A percentile compares a stretch with the other conserved stretches of the same genome.
Conservation (phyloP, 257 asterid genomes). For the Scutellaria barbata region DNA sequence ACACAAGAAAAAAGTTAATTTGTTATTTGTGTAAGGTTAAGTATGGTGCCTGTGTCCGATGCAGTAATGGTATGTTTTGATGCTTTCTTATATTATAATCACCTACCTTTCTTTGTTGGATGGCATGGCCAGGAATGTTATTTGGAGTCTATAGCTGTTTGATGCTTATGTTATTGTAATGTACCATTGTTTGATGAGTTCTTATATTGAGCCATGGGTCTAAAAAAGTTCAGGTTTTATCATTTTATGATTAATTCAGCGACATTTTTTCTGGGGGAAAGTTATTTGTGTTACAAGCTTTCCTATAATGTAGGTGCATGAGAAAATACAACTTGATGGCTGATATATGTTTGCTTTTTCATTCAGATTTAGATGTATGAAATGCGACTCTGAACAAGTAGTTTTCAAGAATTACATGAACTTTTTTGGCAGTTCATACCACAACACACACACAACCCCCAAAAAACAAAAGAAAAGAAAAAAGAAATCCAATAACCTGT, state of each 20-base stretch:
- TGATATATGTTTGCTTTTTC: neutral
- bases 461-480: neutral
- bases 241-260: constrained; percentile 26
- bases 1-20: constrained; percentile 70
- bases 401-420: constrained; percentile 21
- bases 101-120: constrained; percentile 48
- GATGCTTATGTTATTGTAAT: neutral
- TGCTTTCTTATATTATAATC: constrained; percentile 50
- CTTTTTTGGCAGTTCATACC: constrained; percentile 14
- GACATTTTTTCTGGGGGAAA: constrained; percentile 12
- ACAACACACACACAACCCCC: neutral
- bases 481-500: neutral
- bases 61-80: constrained; percentile 95
- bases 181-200: constrained; percentile 25
- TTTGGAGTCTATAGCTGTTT: constrained; percentile 31
- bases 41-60: constrained; percentile 91
- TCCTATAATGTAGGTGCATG: constrained; percentile 17
- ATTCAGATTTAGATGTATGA: constrained; percentile 2
- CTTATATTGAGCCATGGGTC: constrained; percentile 25
- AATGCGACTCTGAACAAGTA: constrained; percentile 1
- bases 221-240: constrained; percentile 22
- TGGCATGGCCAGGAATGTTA: constrained; percentile 39
- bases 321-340: constrained; percentile 24
- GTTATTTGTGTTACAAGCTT: constrained; percentile 17
- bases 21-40: constrained; percentile 95